Conservation (phyloP, 2,329 filamentous ascomycete species). For the Scedosporium minutisporum region DNA sequence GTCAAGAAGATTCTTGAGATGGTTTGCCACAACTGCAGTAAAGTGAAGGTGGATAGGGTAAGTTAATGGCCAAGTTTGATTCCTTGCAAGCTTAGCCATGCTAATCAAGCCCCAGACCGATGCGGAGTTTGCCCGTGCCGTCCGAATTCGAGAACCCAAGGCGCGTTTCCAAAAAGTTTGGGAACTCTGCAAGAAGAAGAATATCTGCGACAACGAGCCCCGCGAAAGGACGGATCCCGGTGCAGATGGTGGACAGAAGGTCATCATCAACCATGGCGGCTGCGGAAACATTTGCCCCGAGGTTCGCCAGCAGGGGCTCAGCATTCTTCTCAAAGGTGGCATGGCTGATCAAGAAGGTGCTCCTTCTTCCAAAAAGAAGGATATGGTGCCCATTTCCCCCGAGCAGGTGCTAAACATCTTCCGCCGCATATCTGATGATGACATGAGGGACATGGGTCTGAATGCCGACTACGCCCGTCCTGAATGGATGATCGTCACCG, state of each 20-base stretch:
- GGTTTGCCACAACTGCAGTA: slow-evolving; percentile 98
- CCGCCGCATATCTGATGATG: slow-evolving; percentile 70
- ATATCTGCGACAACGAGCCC: slow-evolving; percentile 72
- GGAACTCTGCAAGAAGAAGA: slow-evolving; percentile 83
- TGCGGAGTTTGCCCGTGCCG: slow-evolving; percentile 70
- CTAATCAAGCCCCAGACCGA: slow-evolving; percentile 62
- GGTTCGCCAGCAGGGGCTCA: slow-evolving; percentile 78
- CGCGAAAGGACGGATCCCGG: slow-evolving; percentile 59
- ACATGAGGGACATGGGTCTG: slow-evolving; percentile 78
- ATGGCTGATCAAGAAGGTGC: slow-evolving; percentile 53
- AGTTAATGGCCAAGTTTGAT: slow-evolving; percentile 46
- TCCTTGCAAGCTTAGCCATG: slow-evolving; percentile 30
- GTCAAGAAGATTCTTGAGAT: slow-evolving; percentile 99
- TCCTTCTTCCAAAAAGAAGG: slow-evolving; percentile 48
- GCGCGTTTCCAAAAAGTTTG: slow-evolving; percentile 87
- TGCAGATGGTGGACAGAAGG: slow-evolving; percentile 33
- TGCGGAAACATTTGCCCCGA: slow-evolving; percentile 87
- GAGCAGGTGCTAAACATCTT: slow-evolving; percentile 81
- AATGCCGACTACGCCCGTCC: slow-evolving; percentile 92
- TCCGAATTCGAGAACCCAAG: slow-evolving; percentile 84
- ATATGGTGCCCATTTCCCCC: slow-evolving; percentile 75
- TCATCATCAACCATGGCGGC: slow-evolving; percentile 62
- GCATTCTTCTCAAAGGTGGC: slow-evolving; percentile 45
- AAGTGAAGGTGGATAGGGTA: slow-evolving; percentile 95
- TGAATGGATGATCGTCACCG: slow-evolving; percentile 96